Base-by-base conservation (phyloP, 495 filamentous ascomycete genomes). In the Aspergillus panamensis region DNA sequence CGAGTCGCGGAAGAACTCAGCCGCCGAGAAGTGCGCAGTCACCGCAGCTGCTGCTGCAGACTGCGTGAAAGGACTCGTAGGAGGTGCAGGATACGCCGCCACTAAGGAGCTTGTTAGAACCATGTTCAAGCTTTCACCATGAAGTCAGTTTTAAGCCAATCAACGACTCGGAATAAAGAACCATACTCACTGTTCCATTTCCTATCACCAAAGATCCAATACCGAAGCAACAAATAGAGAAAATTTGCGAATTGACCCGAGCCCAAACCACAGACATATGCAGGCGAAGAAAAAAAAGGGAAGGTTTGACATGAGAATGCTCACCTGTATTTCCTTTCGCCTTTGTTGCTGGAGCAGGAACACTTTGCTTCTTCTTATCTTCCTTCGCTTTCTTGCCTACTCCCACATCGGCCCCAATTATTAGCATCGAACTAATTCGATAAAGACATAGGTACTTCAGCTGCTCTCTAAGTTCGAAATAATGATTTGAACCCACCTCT, bases 1-100 rank as follows among this genome's bases (percentile, higher is more conserved):
- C 58, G 84, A 84, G 65, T 96, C 94, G 55, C 75, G 77, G 66
- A 96, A 98, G 76, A 93, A 89, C 25, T 82, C 79, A 19, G 74
- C 69, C 12, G 77, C 73, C 21, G 76, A 74, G 57, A 77, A 73
- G 37, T 72, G 73, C 13, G 25, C 25, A 25, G 25, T 25, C 25
- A 25, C 25, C 25, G 25, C 25, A 25, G 25, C 25, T 2, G 25
- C 25, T 2, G 25, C 25, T 2, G 67, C 64, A 5, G 53, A 53
- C 4, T 60, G 49, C 52, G 57, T 47, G 16, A 66, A 56, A 21
- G 42, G 35, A 29, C 45, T 35, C 12, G 57, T 32, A 51, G 39
- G 60, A 35, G 67, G 62, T 49, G 65, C 58, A 57, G 74, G 73
- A 57, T 66, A 76, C 31, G 56, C 66, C 58, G 71, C 63, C 55